Evolutionary conservation across 352 stramenopile species (phyloP).

Genomic region (Globisporangium yorkense): DNA sequence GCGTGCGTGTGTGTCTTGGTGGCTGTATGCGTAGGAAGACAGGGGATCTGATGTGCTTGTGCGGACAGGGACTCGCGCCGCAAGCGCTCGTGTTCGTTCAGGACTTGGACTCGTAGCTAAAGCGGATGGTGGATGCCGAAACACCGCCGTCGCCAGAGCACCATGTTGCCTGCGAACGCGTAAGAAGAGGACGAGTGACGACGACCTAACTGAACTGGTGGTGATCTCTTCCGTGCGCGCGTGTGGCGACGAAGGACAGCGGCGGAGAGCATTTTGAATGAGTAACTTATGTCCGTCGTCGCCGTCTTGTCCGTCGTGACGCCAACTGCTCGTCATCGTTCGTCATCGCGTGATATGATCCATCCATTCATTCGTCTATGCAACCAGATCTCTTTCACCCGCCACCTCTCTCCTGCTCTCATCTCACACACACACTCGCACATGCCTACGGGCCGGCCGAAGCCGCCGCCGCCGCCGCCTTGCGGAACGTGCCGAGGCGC

Average conservation of each 20-base stretch:
- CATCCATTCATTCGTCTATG: too few relatives aligned
- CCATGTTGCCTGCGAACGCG: background rate
- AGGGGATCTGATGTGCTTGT: background rate
- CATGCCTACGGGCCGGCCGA: background rate
- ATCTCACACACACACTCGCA: background rate
- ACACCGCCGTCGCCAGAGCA: background rate
- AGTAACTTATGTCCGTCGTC: background rate
- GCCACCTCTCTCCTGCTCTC: background rate
- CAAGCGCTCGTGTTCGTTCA: constrained; percentile 79
- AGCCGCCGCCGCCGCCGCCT: background rate
- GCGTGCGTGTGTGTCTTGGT: constrained; percentile 12
- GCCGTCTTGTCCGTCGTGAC: too few relatives aligned
- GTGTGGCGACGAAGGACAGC: background rate
- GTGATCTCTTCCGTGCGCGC: background rate
- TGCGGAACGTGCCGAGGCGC: constrained; percentile 12
- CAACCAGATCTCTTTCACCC: background rate
- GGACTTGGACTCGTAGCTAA: constrained; percentile 66
- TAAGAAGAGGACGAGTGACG: background rate
- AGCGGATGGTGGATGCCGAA: background rate
- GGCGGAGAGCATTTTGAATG: background rate
- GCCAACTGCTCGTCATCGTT: too few relatives aligned
- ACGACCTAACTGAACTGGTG: background rate
- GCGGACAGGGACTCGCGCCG: constrained; percentile 50
- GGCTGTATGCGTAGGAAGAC: background rate
- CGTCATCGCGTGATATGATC: background rate